These are phyloP conservation scores for Saccharomycopsis sp. DNA, from an alignment of 805 yeast genomes.

Conservation along the genomic window DNA sequence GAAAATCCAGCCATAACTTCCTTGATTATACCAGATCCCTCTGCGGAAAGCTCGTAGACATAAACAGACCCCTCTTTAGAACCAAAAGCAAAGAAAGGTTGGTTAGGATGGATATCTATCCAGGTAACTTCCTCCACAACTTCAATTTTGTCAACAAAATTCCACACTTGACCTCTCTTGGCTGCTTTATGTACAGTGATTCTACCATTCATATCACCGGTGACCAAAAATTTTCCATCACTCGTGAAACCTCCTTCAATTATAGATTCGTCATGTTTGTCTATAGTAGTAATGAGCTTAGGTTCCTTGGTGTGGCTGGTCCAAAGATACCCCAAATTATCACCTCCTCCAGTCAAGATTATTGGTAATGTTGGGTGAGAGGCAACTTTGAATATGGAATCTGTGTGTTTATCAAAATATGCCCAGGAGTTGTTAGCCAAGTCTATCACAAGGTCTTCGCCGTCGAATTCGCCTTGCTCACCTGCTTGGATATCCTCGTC, in stretches of 20 bases:
- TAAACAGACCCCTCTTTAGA: conserved; percentile 90
- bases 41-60: conserved; percentile 67
- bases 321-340: conserved; percentile 84
- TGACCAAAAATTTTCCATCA: conserved; percentile 73
- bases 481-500: conserved; percentile 21
- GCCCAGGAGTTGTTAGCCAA: conserved; percentile 41
- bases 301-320: conserved; percentile 86
- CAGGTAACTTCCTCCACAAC: conserved; percentile 79
- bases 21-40: conserved; percentile 43
- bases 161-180: conserved; percentile 79
- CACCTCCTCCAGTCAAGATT: conserved; percentile 95
- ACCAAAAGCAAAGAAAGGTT: conserved; percentile 84
- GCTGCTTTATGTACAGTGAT: conserved; percentile 63
- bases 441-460: conserved; percentile 37
- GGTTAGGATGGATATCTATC: conserved; percentile 73
- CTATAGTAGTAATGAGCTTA: conserved; percentile 63
- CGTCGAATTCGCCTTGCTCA: conserved; percentile 24
- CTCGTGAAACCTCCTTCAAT: conserved; percentile 74
- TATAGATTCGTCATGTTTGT: conserved; percentile 84
- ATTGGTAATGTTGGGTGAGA: conserved; percentile 77
- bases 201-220: conserved; percentile 95
- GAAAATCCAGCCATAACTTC: conserved; percentile 73
- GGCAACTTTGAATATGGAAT: conserved; percentile 51
- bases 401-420: conserved; percentile 85
- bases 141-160: conserved; percentile 56